These are phyloP conservation scores for Coprinellus micaceus DNA, from an alignment of 768 basidiomycete species.

Conservation along the genomic window DNA sequence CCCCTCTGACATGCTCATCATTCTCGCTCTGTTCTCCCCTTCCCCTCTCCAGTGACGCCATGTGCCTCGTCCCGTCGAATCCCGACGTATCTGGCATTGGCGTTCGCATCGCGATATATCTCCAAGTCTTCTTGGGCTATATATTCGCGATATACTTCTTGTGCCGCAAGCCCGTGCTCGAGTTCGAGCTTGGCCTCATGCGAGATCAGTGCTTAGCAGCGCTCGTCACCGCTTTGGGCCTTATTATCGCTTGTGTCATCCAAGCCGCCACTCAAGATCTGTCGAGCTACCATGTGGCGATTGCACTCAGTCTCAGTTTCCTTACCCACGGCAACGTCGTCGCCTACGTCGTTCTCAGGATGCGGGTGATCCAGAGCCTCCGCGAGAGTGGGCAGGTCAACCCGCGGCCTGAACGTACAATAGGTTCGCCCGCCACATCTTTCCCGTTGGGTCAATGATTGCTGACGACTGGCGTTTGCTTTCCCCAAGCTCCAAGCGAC, in stretches of 20 bases:
- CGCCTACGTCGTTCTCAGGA: constrained; percentile 9
- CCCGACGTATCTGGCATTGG: too few relatives aligned
- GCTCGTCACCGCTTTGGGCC: constrained; percentile 16
- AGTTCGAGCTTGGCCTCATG: not conserved
- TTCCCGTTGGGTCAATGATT: too few relatives aligned
- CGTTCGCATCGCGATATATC: too few relatives aligned
- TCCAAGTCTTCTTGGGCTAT: not conserved
- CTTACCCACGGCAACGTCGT: constrained; percentile 21
- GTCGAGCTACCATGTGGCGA: constrained; percentile 18
- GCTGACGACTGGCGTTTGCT: too few relatives aligned
- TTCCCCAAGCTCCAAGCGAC: too few relatives aligned
- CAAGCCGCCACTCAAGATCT: constrained; percentile 16
- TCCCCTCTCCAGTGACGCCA: too few relatives aligned
- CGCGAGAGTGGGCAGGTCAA: not conserved
- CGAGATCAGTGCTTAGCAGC: too few relatives aligned
- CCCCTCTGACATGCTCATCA: too few relatives aligned
- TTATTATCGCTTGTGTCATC: constrained; percentile 22
- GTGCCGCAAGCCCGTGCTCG: not conserved
- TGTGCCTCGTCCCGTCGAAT: too few relatives aligned
- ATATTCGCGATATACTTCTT: not conserved
- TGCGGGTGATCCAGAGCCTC: too few relatives aligned
- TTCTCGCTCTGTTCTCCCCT: too few relatives aligned
- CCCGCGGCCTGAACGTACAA: not conserved
- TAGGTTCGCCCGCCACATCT: too few relatives aligned
- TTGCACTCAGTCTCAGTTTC: constrained; percentile 26